Evolutionary conservation across 305 asterid species (phyloP).

Genomic region (Stenogyne calaminthoides): DNA sequence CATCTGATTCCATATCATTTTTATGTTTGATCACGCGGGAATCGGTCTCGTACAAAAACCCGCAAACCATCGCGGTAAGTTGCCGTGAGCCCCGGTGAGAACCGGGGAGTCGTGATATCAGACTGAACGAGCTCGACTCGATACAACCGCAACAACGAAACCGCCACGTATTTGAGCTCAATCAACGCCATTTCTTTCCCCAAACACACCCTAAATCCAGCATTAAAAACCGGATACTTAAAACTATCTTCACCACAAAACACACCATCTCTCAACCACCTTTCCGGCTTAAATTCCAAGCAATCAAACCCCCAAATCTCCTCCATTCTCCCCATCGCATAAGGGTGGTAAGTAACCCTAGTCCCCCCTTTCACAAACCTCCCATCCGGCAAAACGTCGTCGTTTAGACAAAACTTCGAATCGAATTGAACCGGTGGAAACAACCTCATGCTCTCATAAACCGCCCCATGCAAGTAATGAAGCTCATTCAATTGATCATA

Average conservation of each 20-base stretch:
- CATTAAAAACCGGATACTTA: conserved; percentile 68
- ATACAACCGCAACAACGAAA: conserved; percentile 46
- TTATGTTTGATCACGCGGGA: background rate
- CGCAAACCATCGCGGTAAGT: conserved; percentile 59
- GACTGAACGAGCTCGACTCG: conserved; percentile 39
- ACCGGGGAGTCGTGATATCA: conserved; percentile 26
- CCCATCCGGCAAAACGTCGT: conserved; percentile 57
- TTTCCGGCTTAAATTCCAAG: conserved; percentile 58
- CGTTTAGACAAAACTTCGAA: conserved; percentile 54
- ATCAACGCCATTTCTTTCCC: conserved; percentile 70
- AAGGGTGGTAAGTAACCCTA: too few species aligned
- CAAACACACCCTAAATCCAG: conserved; percentile 65
- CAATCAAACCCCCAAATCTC: conserved; percentile 72
- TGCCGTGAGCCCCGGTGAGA: conserved; percentile 72
- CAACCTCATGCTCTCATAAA: conserved; percentile 67
- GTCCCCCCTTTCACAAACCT: too few species aligned
- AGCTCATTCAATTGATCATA: conserved; percentile 43
- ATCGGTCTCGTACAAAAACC: conserved; percentile 35
- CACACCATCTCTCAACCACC: conserved; percentile 64
- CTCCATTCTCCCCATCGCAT: conserved; percentile 78
- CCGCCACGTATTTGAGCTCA: conserved; percentile 57
- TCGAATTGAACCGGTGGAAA: conserved; percentile 76
- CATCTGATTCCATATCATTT: background rate
- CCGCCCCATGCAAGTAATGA: conserved; percentile 56
- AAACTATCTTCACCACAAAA: conserved; percentile 60